Percentiles rank a stretch among this genome's conserved stretches.
Evolutionary conservation across 306 rosid species (phyloP).

Genomic region (Quercus aquifolioides): DNA sequence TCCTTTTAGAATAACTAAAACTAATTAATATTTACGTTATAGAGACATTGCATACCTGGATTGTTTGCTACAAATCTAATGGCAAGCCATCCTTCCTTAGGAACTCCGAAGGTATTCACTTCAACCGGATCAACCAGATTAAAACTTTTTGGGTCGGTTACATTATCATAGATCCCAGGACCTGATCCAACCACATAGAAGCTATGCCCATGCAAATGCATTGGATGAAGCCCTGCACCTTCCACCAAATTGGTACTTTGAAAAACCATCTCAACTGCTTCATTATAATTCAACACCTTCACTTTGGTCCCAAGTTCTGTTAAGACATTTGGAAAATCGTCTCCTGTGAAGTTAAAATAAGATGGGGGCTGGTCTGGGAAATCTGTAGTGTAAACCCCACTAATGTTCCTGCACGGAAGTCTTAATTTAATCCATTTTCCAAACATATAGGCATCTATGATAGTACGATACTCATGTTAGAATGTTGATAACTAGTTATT

Average conservation of each 20-base stretch:
- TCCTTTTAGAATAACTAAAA: not conserved
- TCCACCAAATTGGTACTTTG: too few species aligned
- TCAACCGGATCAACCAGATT: slow-evolving; percentile 36
- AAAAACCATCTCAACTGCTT: too few species aligned
- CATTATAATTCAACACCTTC: not conserved
- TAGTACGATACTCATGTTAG: too few species aligned
- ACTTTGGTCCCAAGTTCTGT: slow-evolving; percentile 3
- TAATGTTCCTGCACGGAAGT: not conserved
- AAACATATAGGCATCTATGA: not conserved
- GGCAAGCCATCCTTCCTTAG: slow-evolving; percentile 23
- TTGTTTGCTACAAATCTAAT: not conserved
- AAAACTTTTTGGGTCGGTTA: slow-evolving; percentile 14
- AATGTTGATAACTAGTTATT: too few species aligned
- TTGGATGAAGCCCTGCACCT: too few species aligned
- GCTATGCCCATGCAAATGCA: not conserved
- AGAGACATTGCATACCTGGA: slow-evolving; percentile 8
- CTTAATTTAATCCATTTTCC: not conserved
- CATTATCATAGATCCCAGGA: not conserved
- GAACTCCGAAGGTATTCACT: slow-evolving; percentile 24
- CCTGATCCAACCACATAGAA: not conserved
- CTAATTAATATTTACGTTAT: not conserved
- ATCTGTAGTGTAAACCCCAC: not conserved
- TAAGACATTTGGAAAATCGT: not conserved
- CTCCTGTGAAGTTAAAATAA: slow-evolving; percentile 9
- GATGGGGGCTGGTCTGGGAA: slow-evolving; percentile 1